Conservation (phyloP, 2,329 filamentous ascomycete genomes). For the Colletotrichum lindemuthianum region DNA sequence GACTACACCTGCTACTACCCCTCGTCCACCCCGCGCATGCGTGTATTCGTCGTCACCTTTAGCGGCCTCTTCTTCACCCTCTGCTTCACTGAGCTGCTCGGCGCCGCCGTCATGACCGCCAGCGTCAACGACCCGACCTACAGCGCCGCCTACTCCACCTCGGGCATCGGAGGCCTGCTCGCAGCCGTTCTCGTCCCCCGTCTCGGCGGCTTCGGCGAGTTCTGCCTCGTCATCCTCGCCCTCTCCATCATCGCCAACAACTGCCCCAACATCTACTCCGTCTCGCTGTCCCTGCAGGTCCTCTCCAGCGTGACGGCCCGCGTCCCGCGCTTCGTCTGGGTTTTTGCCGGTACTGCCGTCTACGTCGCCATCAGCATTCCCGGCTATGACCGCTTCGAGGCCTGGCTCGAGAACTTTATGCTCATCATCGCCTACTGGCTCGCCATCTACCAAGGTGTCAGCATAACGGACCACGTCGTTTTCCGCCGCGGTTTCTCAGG, state of each 20-base stretch:
- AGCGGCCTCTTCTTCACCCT: conserved; percentile 76
- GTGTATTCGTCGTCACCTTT: conserved; percentile 77
- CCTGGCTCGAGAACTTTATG: conserved; percentile 77
- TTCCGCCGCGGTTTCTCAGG: conserved; percentile 71
- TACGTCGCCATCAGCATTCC: conserved; percentile 78
- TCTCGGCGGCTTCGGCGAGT: conserved; percentile 75
- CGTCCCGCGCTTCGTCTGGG: conserved; percentile 76
- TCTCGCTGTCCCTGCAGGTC: conserved; percentile 73
- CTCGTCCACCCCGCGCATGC: conserved; percentile 63
- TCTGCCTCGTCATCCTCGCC: conserved; percentile 74
- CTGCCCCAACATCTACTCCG: conserved; percentile 78
- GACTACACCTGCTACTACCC: conserved; percentile 88
- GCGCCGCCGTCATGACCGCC: conserved; percentile 75
- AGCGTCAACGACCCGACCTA: conserved; percentile 62
- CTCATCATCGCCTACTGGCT: conserved; percentile 77
- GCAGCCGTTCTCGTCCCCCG: conserved; percentile 70
- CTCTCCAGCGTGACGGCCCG: conserved; percentile 66
- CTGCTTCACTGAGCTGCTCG: conserved; percentile 78
- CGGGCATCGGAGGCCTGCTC: conserved; percentile 72
- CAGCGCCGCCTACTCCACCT: conserved; percentile 48
- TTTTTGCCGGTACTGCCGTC: conserved; percentile 66
- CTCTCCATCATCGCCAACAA: conserved; percentile 77
- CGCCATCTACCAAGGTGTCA: conserved; percentile 76
- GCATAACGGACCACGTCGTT: conserved; percentile 73
- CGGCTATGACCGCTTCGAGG: conserved; percentile 72